Conservation (phyloP, 2,329 filamentous ascomycete genomes). For the Nakataea oryzae region DNA sequence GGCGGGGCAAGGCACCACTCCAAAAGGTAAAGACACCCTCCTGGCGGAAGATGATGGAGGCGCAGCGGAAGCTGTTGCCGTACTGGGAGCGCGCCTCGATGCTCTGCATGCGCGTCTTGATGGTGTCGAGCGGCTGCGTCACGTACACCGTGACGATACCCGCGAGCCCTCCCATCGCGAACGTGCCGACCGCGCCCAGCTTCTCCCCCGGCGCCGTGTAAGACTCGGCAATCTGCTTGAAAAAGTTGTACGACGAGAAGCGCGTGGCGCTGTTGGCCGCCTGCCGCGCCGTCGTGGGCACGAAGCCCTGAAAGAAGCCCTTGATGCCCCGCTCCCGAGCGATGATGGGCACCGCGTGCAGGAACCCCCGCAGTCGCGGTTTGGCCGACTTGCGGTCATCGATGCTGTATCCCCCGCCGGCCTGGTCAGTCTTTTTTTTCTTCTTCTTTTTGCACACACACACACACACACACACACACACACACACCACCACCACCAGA, state of each 20-base stretch:
- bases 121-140: constrained; percentile 70
- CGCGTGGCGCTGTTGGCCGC: constrained; percentile 88
- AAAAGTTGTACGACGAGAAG: constrained; percentile 81
- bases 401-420: constrained; percentile 61
- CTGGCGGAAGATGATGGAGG: constrained; percentile 70
- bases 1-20: constrained; percentile 80
- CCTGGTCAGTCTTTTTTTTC: not conserved
- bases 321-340: constrained; percentile 76
- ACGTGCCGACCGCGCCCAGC: constrained; percentile 77
- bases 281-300: constrained; percentile 88
- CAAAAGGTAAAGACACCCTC: constrained; percentile 88
- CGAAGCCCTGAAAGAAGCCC: constrained; percentile 95
- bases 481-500: not conserved
- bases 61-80: constrained; percentile 81
- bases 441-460: too few species aligned
- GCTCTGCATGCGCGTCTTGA: constrained; percentile 98
- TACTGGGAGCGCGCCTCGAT: constrained; percentile 74
- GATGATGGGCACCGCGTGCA: constrained; percentile 83
- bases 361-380: constrained; percentile 82
- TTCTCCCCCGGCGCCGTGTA: constrained; percentile 95
- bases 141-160: constrained; percentile 84
- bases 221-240: constrained; percentile 83
- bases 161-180: constrained; percentile 80
- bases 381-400: constrained; percentile 84
- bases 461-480: too few species aligned